These are phyloP conservation scores for Tylopilus sp. DNA, from an alignment of 768 basidiomycete species.

Conservation along the genomic window DNA sequence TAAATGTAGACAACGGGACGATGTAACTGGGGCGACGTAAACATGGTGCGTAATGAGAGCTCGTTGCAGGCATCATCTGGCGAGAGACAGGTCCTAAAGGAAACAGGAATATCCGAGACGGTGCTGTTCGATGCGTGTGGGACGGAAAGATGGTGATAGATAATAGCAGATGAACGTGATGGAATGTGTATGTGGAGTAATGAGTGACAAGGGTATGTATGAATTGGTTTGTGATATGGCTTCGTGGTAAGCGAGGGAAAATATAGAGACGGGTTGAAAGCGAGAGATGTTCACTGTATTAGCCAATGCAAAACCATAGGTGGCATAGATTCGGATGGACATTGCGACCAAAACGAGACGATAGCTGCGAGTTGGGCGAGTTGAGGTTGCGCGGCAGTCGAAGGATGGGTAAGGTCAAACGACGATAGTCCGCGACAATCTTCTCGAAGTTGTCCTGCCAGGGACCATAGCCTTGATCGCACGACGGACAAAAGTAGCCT, in stretches of 20 bases:
- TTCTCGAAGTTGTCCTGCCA: conserved; percentile 51
- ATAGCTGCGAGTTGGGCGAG: not conserved
- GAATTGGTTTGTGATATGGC: not conserved
- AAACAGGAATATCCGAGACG: no score
- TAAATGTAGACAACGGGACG: conserved; percentile 11
- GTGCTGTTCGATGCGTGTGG: no score
- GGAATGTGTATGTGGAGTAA: no score
- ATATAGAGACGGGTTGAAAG: conserved; percentile 27
- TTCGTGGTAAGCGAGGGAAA: conserved; percentile 9
- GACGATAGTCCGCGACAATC: conserved; percentile 42
- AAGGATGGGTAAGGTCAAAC: no score
- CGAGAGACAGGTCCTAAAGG: no score
- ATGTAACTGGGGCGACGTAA: conserved; percentile 21
- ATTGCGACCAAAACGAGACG: conserved; percentile 16
- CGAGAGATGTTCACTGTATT: not conserved
- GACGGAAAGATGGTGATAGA: no score
- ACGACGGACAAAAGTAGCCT: conserved; percentile 54
- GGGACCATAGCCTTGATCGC: conserved; percentile 78
- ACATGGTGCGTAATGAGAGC: not conserved
- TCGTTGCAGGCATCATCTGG: conserved; percentile 24
- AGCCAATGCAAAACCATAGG: conserved; percentile 14
- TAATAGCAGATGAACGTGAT: no score
- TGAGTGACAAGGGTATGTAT: no score
- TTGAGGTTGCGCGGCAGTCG: not conserved
- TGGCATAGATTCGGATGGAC: conserved; percentile 4